Conservation (phyloP, 192 early-diverging fungal genomes). For the Linnemannia exigua region DNA sequence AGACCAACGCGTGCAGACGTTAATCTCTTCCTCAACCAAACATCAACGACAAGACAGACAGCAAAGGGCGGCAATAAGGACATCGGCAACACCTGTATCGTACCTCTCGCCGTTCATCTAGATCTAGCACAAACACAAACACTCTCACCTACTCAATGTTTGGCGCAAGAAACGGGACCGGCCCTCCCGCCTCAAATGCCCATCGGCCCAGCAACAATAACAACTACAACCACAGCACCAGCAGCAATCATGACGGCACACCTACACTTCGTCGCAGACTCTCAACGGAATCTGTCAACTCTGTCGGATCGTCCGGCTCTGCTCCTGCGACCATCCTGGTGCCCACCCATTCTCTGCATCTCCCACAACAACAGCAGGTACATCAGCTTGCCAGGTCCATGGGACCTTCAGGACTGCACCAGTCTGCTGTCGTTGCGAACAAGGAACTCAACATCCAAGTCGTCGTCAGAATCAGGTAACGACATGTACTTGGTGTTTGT, state of each 20-base stretch:
- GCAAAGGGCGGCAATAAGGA: neutral
- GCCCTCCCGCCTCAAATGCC: slow-evolving; percentile 19
- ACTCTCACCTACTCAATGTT: slow-evolving; percentile 21
- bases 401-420: neutral
- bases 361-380: neutral
- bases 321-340: neutral
- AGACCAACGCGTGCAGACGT: neutral
- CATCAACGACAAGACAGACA: neutral
- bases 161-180: slow-evolving; percentile 45
- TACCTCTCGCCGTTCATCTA: neutral
- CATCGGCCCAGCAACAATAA: slow-evolving; percentile 7
- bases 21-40: neutral
- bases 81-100: neutral
- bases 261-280: slow-evolving; percentile 14
- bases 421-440: slow-evolving; percentile 9
- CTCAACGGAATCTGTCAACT: slow-evolving; percentile 44
- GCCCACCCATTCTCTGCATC: neutral
- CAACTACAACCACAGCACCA: neutral
- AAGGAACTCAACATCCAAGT: slow-evolving; percentile 89
- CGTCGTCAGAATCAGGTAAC: slow-evolving; percentile 81
- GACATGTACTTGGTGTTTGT: neutral
- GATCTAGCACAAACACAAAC: neutral
- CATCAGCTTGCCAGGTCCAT: neutral
- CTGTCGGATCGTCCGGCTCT: slow-evolving; percentile 4
- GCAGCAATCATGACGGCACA: neutral